Conservation (phyloP, 2,329 filamentous ascomycete species). For the Xylariaceae sp. region DNA sequence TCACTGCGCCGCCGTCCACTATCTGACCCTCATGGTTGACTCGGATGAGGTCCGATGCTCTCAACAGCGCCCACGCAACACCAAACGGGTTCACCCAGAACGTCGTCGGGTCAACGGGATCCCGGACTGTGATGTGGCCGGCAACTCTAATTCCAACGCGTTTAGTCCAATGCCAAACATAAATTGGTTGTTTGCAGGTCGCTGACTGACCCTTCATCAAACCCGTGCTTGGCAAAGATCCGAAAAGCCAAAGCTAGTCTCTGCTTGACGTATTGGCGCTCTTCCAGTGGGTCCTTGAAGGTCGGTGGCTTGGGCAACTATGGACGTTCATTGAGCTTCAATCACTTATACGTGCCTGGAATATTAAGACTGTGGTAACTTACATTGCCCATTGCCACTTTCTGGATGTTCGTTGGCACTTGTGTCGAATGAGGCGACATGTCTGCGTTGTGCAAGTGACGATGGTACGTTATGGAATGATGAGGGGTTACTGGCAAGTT, state of each 20-base stretch:
- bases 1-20: slow-evolving; percentile 54
- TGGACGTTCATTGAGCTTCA: not conserved
- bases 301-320: slow-evolving; percentile 22
- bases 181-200: not conserved
- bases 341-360: not conserved
- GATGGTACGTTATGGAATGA: too few relatives aligned
- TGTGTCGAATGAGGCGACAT: slow-evolving; percentile 25
- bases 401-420: slow-evolving; percentile 2
- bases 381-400: slow-evolving; percentile 15
- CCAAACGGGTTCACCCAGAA: slow-evolving; percentile 69
- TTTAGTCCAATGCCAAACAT: slow-evolving; percentile 2
- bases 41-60: slow-evolving; percentile 62
- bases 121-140: slow-evolving; percentile 58
- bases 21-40: slow-evolving; percentile 59
- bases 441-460: too few relatives aligned
- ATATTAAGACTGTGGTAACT: not conserved
- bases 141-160: slow-evolving; percentile 40
- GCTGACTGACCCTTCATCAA: slow-evolving; percentile 46
- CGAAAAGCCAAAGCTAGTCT: slow-evolving; percentile 53
- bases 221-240: slow-evolving; percentile 54
- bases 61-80: slow-evolving; percentile 58
- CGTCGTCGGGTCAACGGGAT: slow-evolving; percentile 54
- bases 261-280: slow-evolving; percentile 52
- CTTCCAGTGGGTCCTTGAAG: slow-evolving; percentile 33
- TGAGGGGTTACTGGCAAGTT: too few relatives aligned